Evolutionary conservation across 257 asterid species (phyloP), one percentile per base, ranked within the genome.

Genomic region (Fraxinus americana): DNA sequence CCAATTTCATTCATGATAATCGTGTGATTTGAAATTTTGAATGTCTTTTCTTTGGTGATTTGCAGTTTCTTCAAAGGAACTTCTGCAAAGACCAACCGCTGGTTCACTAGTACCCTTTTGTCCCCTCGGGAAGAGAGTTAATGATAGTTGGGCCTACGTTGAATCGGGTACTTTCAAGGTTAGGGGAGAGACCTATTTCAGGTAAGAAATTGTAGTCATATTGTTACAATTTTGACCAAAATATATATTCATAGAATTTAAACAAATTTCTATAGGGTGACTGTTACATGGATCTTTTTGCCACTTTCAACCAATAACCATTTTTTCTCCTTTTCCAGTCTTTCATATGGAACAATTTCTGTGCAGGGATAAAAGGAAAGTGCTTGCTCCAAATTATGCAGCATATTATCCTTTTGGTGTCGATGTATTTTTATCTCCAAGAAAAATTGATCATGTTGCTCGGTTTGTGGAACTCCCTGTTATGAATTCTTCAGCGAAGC

Each of bases 391-490:
- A 70, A 91, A 89, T 68, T 71, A 80, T 76, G 95, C 97, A 19
- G 98, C 98, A 38, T 96, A 93, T 88, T 83, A 90, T 80, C 99
- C 99, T 27, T 90, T 93, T 75, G 99, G 99, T 36, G 92, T 96
- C 19, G 98, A 96, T 78, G 97, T 93, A 63, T 96, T 91, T 80
- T 86, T 93, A 52, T 90, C 95, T 70, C 96, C 87, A 59, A 88
- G 84, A 78, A 96, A 96, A 87, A 85, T 93, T 57, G 71, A 93
- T 72, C 99, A 96, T 81, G 83, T 96, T 86, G 97, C 97, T 80
- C 91, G 89, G 76, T 89, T 81, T 75, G 97, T 96, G 83, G 89
- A 91, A 35, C 97, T 96, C 83, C 98, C 98, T 41, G 75, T 61
- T 61, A 54, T 79, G 48, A 82, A 72, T 78, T 81, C 90, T 72